These are phyloP conservation scores for Phytophthora sp. DNA, from an alignment of 352 stramenopile species.

Conservation along the genomic window DNA sequence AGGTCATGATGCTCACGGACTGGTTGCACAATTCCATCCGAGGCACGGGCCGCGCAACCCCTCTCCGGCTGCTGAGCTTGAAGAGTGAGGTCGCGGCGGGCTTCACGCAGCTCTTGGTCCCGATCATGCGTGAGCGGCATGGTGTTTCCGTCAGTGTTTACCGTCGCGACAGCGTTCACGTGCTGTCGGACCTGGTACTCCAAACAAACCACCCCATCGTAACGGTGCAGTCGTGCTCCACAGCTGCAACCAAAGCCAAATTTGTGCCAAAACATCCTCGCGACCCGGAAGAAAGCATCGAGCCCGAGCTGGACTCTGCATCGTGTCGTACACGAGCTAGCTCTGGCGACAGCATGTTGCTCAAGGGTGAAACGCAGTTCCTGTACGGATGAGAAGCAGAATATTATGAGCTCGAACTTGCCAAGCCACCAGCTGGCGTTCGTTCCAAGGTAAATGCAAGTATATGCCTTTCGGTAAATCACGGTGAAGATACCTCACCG, in stretches of 20 bases:
- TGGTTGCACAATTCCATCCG: constrained; percentile 72
- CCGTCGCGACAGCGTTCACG: constrained; percentile 57
- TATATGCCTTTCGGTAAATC: neutral
- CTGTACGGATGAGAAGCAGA: constrained; percentile 48
- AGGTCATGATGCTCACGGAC: constrained; percentile 60
- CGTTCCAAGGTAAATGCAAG: constrained; percentile 1
- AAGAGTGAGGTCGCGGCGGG: constrained; percentile 61
- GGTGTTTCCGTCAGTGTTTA: constrained; percentile 69
- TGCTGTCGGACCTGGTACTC: constrained; percentile 69
- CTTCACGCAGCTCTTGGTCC: constrained; percentile 72
- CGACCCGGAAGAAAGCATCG: constrained; percentile 15
- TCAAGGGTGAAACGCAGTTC: constrained; percentile 54
- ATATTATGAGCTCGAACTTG: neutral
- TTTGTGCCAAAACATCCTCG: constrained; percentile 7
- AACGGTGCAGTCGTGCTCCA: constrained; percentile 32
- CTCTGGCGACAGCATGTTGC: constrained; percentile 41
- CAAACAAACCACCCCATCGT: constrained; percentile 51
- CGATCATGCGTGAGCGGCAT: constrained; percentile 69
- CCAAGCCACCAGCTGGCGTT: constrained; percentile 1
- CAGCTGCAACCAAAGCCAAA: constrained; percentile 13
- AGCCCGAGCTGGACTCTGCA: constrained; percentile 17
- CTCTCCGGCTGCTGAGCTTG: constrained; percentile 51
- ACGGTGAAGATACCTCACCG: neutral
- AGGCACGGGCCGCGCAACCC: constrained; percentile 45
- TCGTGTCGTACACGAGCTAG: constrained; percentile 14